phyloP scores from a whole-genome alignment of 768 basidiomycete species.

The Udeniomyces megalosporus region DNA sequence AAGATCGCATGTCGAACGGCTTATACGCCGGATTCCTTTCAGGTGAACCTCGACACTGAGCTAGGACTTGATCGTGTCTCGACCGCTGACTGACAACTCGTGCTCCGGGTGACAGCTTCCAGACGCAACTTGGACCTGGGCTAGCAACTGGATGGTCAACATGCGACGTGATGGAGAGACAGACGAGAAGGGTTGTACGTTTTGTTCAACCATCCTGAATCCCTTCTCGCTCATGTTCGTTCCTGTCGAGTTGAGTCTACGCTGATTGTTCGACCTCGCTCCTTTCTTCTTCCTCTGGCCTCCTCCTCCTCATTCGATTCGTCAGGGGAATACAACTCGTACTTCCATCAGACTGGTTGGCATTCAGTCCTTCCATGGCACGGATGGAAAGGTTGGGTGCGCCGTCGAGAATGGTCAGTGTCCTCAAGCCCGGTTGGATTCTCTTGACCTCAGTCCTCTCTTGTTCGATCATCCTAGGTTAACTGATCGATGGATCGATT shows the following conservation, averaged over 20 bases:
- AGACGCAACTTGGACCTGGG: constrained; percentile 13
- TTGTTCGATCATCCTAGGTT: too few species aligned
- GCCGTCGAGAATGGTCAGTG: constrained; percentile 8
- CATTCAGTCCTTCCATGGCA: constrained; percentile 13
- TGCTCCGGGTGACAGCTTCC: neutral
- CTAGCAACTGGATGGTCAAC: constrained; percentile 14
- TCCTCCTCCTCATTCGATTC: too few species aligned
- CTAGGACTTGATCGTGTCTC: neutral
- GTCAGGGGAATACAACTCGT: constrained; percentile 14
- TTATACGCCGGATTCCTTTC: neutral
- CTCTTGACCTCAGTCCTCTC: neutral
- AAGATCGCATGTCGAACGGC: constrained; percentile 7
- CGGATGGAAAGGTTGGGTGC: constrained; percentile 14
- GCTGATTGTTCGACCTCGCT: neutral
- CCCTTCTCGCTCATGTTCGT: neutral
- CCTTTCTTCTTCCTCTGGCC: neutral
- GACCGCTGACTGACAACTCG: neutral
- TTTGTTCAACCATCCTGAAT: neutral
- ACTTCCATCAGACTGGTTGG: constrained; percentile 6
- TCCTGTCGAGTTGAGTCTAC: neutral
- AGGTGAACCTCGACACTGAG: neutral
- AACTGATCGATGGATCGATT: neutral
- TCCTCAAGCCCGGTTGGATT: neutral
- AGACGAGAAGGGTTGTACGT: constrained; percentile 15
- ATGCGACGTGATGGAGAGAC: constrained; percentile 15